phyloP scores from a whole-genome alignment of 305 asterid species.

The Fraxinus ornus region DNA sequence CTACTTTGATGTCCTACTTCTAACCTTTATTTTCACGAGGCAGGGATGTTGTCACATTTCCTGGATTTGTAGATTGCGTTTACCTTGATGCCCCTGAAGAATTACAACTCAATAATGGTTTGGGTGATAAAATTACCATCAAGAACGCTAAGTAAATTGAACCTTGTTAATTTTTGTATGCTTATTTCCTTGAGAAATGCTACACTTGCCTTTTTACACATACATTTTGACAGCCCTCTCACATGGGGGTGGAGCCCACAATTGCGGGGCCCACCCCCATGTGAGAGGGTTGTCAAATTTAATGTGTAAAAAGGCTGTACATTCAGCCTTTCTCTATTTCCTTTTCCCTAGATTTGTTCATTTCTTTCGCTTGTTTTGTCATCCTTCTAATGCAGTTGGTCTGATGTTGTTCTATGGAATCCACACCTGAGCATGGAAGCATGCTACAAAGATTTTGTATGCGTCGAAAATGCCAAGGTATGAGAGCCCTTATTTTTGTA shows the following conservation, averaged over 20 bases:
- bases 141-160: constrained; percentile 70
- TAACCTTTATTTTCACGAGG: constrained; percentile 14
- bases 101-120: constrained; percentile 73
- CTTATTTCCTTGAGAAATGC: not conserved
- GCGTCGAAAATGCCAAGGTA: constrained; percentile 97
- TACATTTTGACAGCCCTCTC: too few relatives aligned
- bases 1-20: not conserved
- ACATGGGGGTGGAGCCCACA: too few relatives aligned
- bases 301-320: too few relatives aligned
- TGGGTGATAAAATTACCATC: constrained; percentile 72
- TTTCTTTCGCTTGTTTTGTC: not conserved
- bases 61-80: constrained; percentile 92
- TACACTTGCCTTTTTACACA: too few relatives aligned
- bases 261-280: too few relatives aligned
- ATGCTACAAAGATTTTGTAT: constrained; percentile 84
- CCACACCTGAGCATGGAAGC: constrained; percentile 86
- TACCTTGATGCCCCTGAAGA: constrained; percentile 85
- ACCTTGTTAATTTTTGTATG: constrained; percentile 8
- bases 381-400: constrained; percentile 57
- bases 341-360: constrained; percentile 1
- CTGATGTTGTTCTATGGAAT: constrained; percentile 92
- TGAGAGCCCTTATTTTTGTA: constrained; percentile 15
- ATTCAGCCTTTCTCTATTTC: too few relatives aligned
- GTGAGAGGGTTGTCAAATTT: too few relatives aligned
- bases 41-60: constrained; percentile 88